These are phyloP conservation scores for Myxozyma monticola DNA, from an alignment of 805 yeast genomes.

Conservation along the genomic window DNA sequence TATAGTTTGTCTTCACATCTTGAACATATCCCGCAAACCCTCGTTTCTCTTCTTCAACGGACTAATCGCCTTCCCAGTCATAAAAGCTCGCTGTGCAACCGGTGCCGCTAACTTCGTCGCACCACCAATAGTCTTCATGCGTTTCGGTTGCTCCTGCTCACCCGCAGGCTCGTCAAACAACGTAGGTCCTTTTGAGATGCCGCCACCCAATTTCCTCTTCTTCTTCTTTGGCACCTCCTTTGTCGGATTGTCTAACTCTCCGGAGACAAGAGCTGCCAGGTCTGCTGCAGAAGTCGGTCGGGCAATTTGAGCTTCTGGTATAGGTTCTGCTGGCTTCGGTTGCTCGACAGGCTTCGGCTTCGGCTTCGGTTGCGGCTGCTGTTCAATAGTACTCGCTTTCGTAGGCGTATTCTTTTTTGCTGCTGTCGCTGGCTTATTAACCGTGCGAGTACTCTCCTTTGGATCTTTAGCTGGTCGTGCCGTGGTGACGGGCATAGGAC, in stretches of 20 bases:
- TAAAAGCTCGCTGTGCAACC: constrained; percentile 15
- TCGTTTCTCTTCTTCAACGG: constrained; percentile 28
- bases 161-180: constrained; percentile 15
- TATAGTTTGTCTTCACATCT: constrained; percentile 12
- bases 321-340: too few species aligned
- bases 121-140: background rate
- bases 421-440: background rate
- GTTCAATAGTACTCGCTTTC: background rate
- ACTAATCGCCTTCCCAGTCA: constrained; percentile 19
- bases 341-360: background rate
- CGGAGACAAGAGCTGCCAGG: constrained; percentile 19
- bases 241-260: constrained; percentile 10
- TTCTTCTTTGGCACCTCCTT: constrained; percentile 16
- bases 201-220: constrained; percentile 18
- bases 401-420: background rate
- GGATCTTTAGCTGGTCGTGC: too few species aligned
- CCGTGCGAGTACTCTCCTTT: background rate
- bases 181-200: constrained; percentile 4
- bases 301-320: background rate
- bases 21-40: constrained; percentile 22
- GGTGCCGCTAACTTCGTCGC: constrained; percentile 17
- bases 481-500: background rate
- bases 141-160: constrained; percentile 2
- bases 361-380: too few species aligned
- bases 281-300: constrained; percentile 10